Evolutionary conservation across 805 yeast species (phyloP).

Genomic region (Metschnikowia shivogae): DNA sequence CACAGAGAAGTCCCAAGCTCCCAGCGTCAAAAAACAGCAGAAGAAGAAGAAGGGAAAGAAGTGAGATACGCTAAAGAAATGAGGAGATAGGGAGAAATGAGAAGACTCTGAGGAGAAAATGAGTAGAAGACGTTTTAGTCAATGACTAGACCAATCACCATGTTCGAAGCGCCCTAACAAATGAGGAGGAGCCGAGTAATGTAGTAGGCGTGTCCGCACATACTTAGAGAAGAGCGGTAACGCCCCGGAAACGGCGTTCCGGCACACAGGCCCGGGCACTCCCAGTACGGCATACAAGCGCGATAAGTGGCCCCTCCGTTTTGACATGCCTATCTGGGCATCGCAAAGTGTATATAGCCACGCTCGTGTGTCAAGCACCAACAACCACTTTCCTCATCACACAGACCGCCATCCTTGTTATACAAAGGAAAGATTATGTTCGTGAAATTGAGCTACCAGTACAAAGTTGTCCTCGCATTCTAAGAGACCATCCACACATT

Average conservation of each 20-base stretch:
- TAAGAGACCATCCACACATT: slow-evolving; percentile 3
- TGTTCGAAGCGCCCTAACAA: no score
- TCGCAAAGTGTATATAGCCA: not conserved
- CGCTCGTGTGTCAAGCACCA: not conserved
- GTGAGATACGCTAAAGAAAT: slow-evolving; percentile 1
- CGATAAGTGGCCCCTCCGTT: slow-evolving; percentile 1
- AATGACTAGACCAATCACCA: no score
- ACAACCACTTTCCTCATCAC: not conserved
- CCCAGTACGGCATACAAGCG: not conserved
- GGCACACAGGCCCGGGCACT: not conserved
- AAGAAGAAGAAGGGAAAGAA: slow-evolving; percentile 20
- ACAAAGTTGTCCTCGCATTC: slow-evolving; percentile 18
- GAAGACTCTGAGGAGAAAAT: no score
- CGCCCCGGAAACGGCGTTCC: no score
- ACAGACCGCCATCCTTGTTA: slow-evolving; percentile 4
- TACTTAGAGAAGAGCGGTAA: no score
- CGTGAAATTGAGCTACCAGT: slow-evolving; percentile 21
- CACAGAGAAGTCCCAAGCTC: slow-evolving; percentile 17
- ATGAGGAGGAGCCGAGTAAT: no score
- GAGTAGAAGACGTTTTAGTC: no score
- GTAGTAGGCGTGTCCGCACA: no score
- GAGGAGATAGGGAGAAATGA: no score
- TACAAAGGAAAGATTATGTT: slow-evolving; percentile 18
- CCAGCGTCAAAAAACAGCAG: slow-evolving; percentile 22
- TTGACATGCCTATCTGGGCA: slow-evolving; percentile 3